phyloP scores from a whole-genome alignment of 495 filamentous ascomycete genomes.

The Talaromyces proteolyticus region DNA sequence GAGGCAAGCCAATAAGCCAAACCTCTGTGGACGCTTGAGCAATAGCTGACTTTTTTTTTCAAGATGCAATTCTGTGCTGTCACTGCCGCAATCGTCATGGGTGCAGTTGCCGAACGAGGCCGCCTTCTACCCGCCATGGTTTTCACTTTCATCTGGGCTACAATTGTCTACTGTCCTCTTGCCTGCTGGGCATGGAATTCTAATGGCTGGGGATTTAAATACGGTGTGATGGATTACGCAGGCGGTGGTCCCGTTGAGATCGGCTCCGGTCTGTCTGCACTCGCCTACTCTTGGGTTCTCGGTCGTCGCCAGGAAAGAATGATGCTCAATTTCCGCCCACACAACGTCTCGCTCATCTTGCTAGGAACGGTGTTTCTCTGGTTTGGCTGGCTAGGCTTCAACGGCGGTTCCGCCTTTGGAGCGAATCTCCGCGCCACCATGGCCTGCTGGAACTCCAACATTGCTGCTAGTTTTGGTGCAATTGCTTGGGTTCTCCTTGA shows the following conservation, averaged over 20 bases:
- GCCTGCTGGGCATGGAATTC: constrained; percentile 94
- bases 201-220: constrained; percentile 89
- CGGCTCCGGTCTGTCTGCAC: constrained; percentile 82
- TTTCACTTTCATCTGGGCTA: constrained; percentile 94
- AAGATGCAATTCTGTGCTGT: constrained; percentile 96
- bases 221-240: constrained; percentile 93
- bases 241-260: constrained; percentile 98
- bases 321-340: constrained; percentile 93
- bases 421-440: constrained; percentile 92
- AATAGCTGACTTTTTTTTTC: background rate
- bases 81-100: constrained; percentile 89
- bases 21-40: no score
- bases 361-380: constrained; percentile 93
- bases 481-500: constrained; percentile 91
- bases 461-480: constrained; percentile 83
- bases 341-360: constrained; percentile 97
- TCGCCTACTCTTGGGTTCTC: constrained; percentile 93
- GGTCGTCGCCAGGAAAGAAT: constrained; percentile 98
- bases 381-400: constrained; percentile 99
- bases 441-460: constrained; percentile 96
- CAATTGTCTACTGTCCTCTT: constrained; percentile 93
- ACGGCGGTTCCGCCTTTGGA: constrained; percentile 95
- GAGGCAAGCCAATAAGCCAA: constrained; percentile 52
- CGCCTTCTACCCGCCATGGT: constrained; percentile 93
- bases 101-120: constrained; percentile 88